Percentiles rank a stretch among this genome's conserved stretches.
Conservation (phyloP, 768 basidiomycete species). For the Rhizopogon sp. region DNA sequence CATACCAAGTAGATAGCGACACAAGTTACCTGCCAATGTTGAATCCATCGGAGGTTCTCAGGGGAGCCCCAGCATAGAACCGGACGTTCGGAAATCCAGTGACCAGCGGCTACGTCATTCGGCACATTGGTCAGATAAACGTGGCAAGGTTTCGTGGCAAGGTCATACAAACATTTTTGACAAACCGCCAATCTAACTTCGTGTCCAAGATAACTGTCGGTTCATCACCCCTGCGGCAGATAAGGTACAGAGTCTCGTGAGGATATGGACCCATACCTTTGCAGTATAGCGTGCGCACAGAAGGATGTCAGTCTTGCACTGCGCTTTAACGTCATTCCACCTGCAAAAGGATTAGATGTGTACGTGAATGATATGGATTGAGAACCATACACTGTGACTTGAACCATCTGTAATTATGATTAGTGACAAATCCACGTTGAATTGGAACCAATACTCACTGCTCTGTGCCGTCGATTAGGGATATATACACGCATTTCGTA, state of each 20-base stretch:
- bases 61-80: constrained; percentile 90
- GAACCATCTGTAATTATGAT: constrained; percentile 57
- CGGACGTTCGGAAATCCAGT: constrained; percentile 60
- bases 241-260: background rate
- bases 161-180: constrained; percentile 58
- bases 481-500: constrained; percentile 80
- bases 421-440: background rate
- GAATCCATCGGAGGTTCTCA: constrained; percentile 84
- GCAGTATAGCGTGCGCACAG: constrained; percentile 79
- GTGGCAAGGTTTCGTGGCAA: background rate
- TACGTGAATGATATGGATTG: background rate
- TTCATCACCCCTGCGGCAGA: constrained; percentile 63
- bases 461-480: constrained; percentile 78
- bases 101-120: constrained; percentile 57
- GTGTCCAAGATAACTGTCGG: constrained; percentile 84
- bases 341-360: constrained; percentile 21
- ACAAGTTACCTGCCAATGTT: constrained; percentile 75
- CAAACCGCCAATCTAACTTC: constrained; percentile 81
- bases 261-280: constrained; percentile 44
- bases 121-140: background rate
- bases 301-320: constrained; percentile 63
- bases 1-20: background rate
- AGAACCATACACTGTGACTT: constrained; percentile 74
- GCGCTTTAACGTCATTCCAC: constrained; percentile 39
- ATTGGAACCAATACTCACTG: constrained; percentile 50